Conservation (phyloP, 805 yeast species). For the Ogataea henricii region DNA sequence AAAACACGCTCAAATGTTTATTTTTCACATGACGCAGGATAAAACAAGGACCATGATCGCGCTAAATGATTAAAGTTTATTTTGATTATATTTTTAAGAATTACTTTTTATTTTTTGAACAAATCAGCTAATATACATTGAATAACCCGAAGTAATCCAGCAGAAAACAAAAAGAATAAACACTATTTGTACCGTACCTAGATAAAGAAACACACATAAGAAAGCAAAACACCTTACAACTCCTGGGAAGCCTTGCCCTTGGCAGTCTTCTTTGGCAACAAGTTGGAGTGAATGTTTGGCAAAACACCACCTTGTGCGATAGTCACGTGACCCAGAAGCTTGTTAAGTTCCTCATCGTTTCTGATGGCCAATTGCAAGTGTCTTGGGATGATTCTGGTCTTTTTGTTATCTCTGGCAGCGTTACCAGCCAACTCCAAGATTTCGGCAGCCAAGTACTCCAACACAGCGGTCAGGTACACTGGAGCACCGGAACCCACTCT, state of each 20-base stretch:
- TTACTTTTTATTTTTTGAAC: neutral
- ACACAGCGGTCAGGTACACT: slow-evolving; percentile 93
- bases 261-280: slow-evolving; percentile 66
- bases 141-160: slow-evolving; percentile 18
- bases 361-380: slow-evolving; percentile 98
- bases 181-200: slow-evolving; percentile 13
- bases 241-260: slow-evolving; percentile 59
- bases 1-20: neutral
- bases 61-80: neutral
- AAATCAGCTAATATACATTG: slow-evolving; percentile 29
- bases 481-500: slow-evolving; percentile 99
- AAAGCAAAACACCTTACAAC: slow-evolving; percentile 40
- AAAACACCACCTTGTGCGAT: slow-evolving; percentile 99
- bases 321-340: slow-evolving; percentile 87
- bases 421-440: slow-evolving; percentile 97
- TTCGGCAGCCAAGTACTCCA: slow-evolving; percentile 97
- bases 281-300: slow-evolving; percentile 94
- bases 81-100: neutral
- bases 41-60: neutral
- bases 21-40: neutral
- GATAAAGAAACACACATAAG: slow-evolving; percentile 10
- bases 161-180: slow-evolving; percentile 18
- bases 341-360: slow-evolving; percentile 98
- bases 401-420: slow-evolving; percentile 98
- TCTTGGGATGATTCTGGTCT: slow-evolving; percentile 98